Percentiles rank a stretch among this genome's conserved stretches.
phyloP scores from a whole-genome alignment of 164 flowering plant species.

The Buxus sempervirens region DNA sequence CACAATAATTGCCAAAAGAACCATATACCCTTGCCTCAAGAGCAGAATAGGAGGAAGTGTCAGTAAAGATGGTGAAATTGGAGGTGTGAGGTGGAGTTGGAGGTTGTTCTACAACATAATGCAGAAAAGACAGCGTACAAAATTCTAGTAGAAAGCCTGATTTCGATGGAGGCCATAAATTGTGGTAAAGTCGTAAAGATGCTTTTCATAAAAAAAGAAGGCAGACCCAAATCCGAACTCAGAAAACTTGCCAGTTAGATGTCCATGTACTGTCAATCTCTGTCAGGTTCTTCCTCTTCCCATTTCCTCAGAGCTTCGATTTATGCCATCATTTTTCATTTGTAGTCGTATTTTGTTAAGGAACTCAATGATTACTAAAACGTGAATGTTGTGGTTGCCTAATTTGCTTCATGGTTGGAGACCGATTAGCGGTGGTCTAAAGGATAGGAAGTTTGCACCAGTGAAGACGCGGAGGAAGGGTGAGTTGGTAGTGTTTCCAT shows the following conservation, averaged over 20 bases:
- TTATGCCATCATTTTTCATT: too few species aligned
- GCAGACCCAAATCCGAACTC: slow-evolving; percentile 57
- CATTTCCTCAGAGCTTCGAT: not conserved
- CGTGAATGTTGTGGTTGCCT: too few species aligned
- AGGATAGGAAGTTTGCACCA: too few species aligned
- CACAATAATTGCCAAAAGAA: slow-evolving; percentile 61
- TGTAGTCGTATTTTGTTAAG: too few species aligned
- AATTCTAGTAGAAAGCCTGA: slow-evolving; percentile 49
- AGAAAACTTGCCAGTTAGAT: slow-evolving; percentile 73
- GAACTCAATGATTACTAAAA: too few species aligned
- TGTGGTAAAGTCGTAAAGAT: slow-evolving; percentile 70
- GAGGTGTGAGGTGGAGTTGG: slow-evolving; percentile 25
- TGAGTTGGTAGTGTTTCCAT: too few species aligned
- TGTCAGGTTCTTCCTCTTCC: slow-evolving; percentile 57
- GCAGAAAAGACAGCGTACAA: slow-evolving; percentile 48
- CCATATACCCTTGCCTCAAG: slow-evolving; percentile 67
- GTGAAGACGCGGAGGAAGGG: too few species aligned
- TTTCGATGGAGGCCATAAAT: slow-evolving; percentile 77
- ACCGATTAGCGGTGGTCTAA: too few species aligned
- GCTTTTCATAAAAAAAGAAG: slow-evolving; percentile 63
- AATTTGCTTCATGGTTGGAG: too few species aligned
- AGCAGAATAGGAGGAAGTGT: not conserved
- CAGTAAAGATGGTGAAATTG: slow-evolving; percentile 1
- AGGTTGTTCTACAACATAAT: slow-evolving; percentile 19
- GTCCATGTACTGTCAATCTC: slow-evolving; percentile 73